These are phyloP conservation scores for Coniochaeta sp. DNA, from an alignment of 2,329 filamentous ascomycete genomes.

Conservation along the genomic window DNA sequence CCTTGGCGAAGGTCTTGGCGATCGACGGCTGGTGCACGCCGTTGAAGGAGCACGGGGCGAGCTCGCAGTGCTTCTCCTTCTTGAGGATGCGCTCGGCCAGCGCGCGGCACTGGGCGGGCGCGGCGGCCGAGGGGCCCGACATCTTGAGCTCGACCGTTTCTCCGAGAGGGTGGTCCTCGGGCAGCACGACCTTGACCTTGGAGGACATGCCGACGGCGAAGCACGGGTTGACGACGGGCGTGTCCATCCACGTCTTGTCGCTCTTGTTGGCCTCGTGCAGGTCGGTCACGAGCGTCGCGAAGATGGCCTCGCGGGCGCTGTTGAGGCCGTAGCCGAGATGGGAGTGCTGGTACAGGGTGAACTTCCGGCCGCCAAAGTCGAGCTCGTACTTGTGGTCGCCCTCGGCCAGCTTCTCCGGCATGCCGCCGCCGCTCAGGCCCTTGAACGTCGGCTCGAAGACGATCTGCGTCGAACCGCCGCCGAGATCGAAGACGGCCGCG, in stretches of 20 bases:
- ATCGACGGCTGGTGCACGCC: slow-evolving; percentile 91
- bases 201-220: slow-evolving; percentile 74
- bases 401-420: slow-evolving; percentile 76
- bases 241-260: slow-evolving; percentile 59
- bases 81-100: slow-evolving; percentile 84
- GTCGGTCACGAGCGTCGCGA: slow-evolving; percentile 66
- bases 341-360: slow-evolving; percentile 94
- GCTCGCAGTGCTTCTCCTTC: slow-evolving; percentile 74
- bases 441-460: slow-evolving; percentile 96
- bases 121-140: slow-evolving; percentile 69
- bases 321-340: slow-evolving; percentile 96
- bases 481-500: slow-evolving; percentile 87
- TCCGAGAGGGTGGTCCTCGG: slow-evolving; percentile 58
- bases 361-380: slow-evolving; percentile 81
- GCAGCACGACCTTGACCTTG: slow-evolving; percentile 65
- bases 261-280: slow-evolving; percentile 56
- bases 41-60: slow-evolving; percentile 97
- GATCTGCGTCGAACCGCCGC: slow-evolving; percentile 95
- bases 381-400: slow-evolving; percentile 96
- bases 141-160: slow-evolving; percentile 68
- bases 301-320: slow-evolving; percentile 83
- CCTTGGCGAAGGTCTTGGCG: slow-evolving; percentile 81
- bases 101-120: slow-evolving; percentile 80
- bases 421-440: slow-evolving; percentile 61
- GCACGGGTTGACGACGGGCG: slow-evolving; percentile 76